Evolutionary conservation across 495 filamentous ascomycete species (phyloP).

Genomic region (Trichoderma asperelloides): DNA sequence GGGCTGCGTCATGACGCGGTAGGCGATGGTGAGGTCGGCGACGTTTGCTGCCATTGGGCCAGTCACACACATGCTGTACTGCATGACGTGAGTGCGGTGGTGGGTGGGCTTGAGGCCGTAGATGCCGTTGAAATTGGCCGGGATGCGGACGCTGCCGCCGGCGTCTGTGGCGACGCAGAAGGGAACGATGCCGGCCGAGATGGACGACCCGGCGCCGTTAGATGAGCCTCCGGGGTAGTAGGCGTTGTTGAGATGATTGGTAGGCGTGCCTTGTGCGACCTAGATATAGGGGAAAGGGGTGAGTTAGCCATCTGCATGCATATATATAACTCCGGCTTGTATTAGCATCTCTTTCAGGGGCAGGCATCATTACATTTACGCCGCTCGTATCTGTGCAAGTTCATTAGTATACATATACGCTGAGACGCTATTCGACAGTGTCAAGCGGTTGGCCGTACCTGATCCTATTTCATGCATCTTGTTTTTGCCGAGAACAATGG

Average conservation of each 20-base stretch:
- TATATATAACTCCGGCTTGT: neutral
- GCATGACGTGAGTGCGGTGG: constrained; percentile 52
- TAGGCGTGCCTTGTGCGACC: constrained; percentile 66
- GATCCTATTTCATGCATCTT: constrained; percentile 87
- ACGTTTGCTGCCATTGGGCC: constrained; percentile 74
- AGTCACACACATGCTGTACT: constrained; percentile 53
- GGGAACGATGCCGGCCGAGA: constrained; percentile 67
- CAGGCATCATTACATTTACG: neutral
- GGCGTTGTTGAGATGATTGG: constrained; percentile 68
- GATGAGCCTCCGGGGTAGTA: constrained; percentile 91
- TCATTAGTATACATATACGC: neutral
- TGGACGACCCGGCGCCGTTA: constrained; percentile 71
- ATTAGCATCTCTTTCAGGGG: too few species aligned
- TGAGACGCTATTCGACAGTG: constrained; percentile 10
- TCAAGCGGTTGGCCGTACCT: constrained; percentile 26
- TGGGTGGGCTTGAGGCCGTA: constrained; percentile 85
- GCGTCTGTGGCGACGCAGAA: constrained; percentile 80
- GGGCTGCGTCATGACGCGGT: constrained; percentile 63
- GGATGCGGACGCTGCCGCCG: constrained; percentile 78
- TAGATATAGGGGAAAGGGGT: constrained; percentile 54
- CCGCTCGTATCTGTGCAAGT: neutral
- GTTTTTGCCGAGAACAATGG: constrained; percentile 73
- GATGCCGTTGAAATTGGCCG: constrained; percentile 71
- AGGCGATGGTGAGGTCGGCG: constrained; percentile 74
- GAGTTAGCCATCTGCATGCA: constrained; percentile 32